Conservation (phyloP, 495 filamentous ascomycete genomes). For the Physcia stellaris region DNA sequence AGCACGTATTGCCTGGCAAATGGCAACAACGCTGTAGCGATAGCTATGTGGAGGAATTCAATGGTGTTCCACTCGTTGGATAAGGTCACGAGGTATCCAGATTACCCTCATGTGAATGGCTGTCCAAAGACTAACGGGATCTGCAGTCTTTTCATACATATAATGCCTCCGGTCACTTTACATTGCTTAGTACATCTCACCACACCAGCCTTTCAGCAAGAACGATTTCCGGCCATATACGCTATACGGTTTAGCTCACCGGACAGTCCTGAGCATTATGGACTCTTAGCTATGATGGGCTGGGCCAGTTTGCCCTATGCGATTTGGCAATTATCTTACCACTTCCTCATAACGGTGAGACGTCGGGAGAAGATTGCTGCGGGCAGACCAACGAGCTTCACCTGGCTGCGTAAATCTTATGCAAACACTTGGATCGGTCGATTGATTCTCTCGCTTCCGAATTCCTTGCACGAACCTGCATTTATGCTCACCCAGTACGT, state of each 20-base stretch:
- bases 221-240: conserved; percentile 77
- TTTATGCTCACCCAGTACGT: conserved; percentile 94
- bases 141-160: conserved; percentile 85
- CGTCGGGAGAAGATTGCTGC: conserved; percentile 90
- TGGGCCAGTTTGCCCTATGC: conserved; percentile 91
- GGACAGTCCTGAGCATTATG: conserved; percentile 62
- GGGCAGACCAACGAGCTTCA: conserved; percentile 89
- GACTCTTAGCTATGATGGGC: conserved; percentile 68
- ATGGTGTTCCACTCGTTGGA: conserved; percentile 96
- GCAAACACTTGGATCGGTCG: conserved; percentile 76
- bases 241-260: conserved; percentile 61
- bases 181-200: conserved; percentile 86
- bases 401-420: conserved; percentile 89
- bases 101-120: neutral
- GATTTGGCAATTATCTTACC: conserved; percentile 83
- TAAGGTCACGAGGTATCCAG: conserved; percentile 66
- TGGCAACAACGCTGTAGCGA: conserved; percentile 93
- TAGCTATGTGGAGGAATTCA: conserved; percentile 98
- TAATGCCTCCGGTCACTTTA: conserved; percentile 89
- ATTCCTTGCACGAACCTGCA: conserved; percentile 63
- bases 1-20: conserved; percentile 83
- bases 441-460: conserved; percentile 65
- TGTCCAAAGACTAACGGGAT: conserved; percentile 3
- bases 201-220: conserved; percentile 43
- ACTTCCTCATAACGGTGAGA: conserved; percentile 85